Percentiles rank a stretch among this genome's conserved stretches.
phyloP scores from a whole-genome alignment of 2,329 filamentous ascomycete genomes.

The Fusarium keratoplasticum region DNA sequence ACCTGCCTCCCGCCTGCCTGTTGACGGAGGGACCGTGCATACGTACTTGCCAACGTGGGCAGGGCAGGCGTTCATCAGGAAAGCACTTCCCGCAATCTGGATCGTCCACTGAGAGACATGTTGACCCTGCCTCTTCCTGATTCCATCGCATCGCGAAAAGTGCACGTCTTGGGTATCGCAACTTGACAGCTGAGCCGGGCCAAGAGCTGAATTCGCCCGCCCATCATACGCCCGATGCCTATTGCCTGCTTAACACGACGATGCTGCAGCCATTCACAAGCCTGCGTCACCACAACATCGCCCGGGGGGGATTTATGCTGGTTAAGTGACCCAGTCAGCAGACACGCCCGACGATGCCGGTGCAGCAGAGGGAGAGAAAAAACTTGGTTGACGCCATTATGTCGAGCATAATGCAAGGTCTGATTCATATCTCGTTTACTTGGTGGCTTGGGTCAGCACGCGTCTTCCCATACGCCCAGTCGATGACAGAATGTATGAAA shows the following conservation, averaged over 20 bases:
- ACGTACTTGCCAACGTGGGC: neutral
- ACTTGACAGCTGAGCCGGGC: neutral
- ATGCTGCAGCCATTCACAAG: neutral
- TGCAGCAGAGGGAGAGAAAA: neutral
- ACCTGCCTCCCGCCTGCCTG: neutral
- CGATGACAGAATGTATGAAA: constrained; percentile 9
- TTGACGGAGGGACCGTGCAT: neutral
- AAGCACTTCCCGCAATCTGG: neutral
- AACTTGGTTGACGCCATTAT: neutral
- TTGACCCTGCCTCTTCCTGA: neutral
- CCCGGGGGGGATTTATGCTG: neutral
- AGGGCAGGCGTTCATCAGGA: neutral
- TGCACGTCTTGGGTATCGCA: neutral
- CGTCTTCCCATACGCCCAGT: constrained; percentile 16
- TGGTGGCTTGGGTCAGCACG: constrained; percentile 17
- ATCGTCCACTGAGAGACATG: neutral
- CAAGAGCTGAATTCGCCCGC: neutral
- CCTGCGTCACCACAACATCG: neutral
- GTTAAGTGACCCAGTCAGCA: constrained; percentile 24
- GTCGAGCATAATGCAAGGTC: neutral
- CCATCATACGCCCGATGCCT: neutral
- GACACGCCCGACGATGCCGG: neutral
- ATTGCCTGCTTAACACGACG: neutral
- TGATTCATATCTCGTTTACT: constrained; percentile 16
- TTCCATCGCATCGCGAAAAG: neutral